phyloP scores from a whole-genome alignment of 2,329 filamentous ascomycete species.

The Microcera coccophila region DNA sequence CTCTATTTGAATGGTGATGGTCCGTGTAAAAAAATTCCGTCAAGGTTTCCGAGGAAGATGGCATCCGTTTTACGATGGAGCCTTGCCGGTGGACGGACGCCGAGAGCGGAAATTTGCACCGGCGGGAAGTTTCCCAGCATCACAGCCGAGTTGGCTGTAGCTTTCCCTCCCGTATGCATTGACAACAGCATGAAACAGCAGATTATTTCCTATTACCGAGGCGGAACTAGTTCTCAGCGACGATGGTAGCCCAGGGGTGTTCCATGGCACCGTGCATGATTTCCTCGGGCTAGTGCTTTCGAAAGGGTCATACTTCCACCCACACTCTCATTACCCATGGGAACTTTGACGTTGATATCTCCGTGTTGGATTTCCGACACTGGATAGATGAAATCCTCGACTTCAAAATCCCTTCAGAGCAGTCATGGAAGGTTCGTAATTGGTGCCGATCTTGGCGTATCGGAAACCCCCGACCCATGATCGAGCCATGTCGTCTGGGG shows the following conservation, averaged over 20 bases:
- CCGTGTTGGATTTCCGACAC: neutral
- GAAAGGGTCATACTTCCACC: neutral
- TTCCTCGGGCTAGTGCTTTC: neutral
- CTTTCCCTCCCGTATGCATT: too few relatives aligned
- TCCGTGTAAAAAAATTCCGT: neutral
- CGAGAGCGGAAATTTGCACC: neutral
- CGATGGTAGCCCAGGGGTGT: neutral
- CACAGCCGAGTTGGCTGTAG: too few relatives aligned
- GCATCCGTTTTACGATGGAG: neutral
- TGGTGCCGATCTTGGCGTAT: slow-evolving; percentile 59
- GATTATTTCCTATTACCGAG: neutral
- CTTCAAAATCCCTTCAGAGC: slow-evolving; percentile 35
- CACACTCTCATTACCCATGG: neutral
- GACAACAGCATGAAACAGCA: neutral
- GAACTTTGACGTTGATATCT: neutral
- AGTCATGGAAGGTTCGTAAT: slow-evolving; percentile 57
- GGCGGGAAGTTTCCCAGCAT: neutral
- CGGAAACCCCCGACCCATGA: slow-evolving; percentile 55
- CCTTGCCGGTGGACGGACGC: neutral
- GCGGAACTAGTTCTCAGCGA: neutral
- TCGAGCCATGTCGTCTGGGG: slow-evolving; percentile 1
- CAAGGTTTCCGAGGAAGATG: neutral
- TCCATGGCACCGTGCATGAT: neutral
- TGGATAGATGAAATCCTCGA: neutral
- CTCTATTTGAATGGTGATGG: neutral